A percentile compares a stretch with the other conserved stretches of the same genome.
phyloP scores from a whole-genome alignment of 2,329 filamentous ascomycete genomes.

The Dryadomyces quercus-mongolicae region DNA sequence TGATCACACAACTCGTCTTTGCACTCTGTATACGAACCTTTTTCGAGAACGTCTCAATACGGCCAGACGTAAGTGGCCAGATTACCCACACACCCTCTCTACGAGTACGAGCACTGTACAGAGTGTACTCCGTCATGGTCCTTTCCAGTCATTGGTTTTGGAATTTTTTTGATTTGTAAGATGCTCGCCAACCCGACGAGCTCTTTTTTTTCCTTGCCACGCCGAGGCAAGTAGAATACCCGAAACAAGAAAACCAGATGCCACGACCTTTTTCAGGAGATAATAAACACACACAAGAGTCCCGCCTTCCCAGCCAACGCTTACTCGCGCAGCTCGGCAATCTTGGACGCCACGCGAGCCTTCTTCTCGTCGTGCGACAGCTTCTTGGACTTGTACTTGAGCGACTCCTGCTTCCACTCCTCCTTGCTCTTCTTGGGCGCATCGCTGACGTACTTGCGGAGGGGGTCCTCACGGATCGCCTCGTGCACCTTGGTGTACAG shows the following conservation, averaged over 20 bases:
- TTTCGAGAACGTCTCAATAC: too few relatives aligned
- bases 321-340: conserved; percentile 61
- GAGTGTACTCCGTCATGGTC: neutral
- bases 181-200: neutral
- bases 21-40: too few relatives aligned
- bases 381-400: conserved; percentile 75
- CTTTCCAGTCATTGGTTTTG: neutral
- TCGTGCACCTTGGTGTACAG: conserved; percentile 90
- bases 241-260: conserved; percentile 1
- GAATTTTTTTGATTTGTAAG: conserved; percentile 1
- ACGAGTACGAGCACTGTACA: too few relatives aligned
- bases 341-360: conserved; percentile 78
- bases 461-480: conserved; percentile 94
- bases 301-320: neutral
- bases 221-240: neutral
- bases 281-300: neutral
- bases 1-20: neutral
- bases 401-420: conserved; percentile 88
- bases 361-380: conserved; percentile 73
- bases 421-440: conserved; percentile 92
- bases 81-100: neutral
- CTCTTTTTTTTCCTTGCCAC: neutral
- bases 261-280: too few relatives aligned
- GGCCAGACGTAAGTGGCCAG: too few relatives aligned
- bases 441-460: conserved; percentile 73